Base-by-base conservation (phyloP, 208 protist genomes). In the Acanthamoeba sp. region DNA sequence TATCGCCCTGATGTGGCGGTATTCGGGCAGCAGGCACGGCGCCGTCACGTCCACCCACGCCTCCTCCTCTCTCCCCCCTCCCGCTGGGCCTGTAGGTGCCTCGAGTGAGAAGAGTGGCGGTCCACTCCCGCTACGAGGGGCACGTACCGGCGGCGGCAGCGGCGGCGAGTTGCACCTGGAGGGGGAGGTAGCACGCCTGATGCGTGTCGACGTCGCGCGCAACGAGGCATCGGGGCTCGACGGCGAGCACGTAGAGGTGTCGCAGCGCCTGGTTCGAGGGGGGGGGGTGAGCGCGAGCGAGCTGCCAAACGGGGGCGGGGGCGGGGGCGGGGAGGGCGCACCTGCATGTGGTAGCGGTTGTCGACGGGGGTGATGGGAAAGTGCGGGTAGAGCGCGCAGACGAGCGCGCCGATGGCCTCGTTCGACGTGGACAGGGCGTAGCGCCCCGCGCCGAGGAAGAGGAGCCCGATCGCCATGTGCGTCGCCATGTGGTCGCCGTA, bases 401-500 rank as follows among this genome's bases (percentile, higher is more conserved):
- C 84, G 2, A 99, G 97, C 50, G 98, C 96, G 27, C 98, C 99
- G 64, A 99, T 97, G 0, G 98, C 96, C 10, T 85, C 40, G 29
- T 97, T 93, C 22, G 95, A 97, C 50, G 97, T 99, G 24, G 96
- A 97, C n/a, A 99, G 95, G 0, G 98, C 98, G 27, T 98, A 96
- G 24, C 97, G 96, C 20, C 98, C 98, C 38, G 97, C 98, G 38
- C 99, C 99, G 18, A 99, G 96, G 82, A 99, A 99, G 1, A 99
- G 94, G 34, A 99, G 93, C 18, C 99, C 99, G 57, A 99, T 97
- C 14, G 98, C 97, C 98, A 99, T 99, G 50, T 97, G 96, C 14
- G 99, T 89, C 9, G 98, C 97, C 98, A 99, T 99, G 95, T 99
- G 98, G 40, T 96, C 95, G 36, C 99, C 99, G 96, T 99, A 99